These are phyloP conservation scores for Closterium sp. DNA, from an alignment of 139 green algal species.

Conservation along the genomic window DNA sequence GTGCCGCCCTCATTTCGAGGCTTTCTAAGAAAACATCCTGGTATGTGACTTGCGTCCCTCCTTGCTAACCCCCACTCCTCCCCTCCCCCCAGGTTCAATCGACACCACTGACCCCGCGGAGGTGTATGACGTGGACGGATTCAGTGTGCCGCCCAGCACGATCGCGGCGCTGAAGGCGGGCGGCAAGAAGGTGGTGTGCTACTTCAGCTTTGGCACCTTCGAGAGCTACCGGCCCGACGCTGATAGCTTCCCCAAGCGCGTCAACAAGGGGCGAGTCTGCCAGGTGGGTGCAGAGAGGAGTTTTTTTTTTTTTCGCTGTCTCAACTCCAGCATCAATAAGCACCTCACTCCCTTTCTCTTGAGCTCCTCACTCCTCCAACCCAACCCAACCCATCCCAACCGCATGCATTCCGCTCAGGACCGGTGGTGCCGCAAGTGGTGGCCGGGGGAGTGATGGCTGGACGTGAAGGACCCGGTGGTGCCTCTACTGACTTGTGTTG, in stretches of 20 bases:
- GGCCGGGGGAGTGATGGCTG: no score
- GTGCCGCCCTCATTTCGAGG: background rate
- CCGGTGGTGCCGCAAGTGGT: no score
- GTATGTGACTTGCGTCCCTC: background rate
- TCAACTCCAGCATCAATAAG: no score
- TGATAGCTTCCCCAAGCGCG: background rate
- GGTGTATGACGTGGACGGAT: background rate
- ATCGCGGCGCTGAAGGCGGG: background rate
- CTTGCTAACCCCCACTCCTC: background rate
- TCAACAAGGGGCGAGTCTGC: background rate
- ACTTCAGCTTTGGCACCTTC: constrained; percentile 4
- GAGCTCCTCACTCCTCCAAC: no score
- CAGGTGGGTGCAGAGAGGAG: no score
- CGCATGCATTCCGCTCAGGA: no score
- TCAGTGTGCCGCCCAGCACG: background rate
- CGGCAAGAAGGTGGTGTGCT: constrained; percentile 14
- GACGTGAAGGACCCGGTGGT: no score
- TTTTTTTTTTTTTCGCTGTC: no score
- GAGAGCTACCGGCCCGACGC: background rate
- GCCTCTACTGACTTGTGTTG: no score
- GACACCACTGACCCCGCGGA: background rate
- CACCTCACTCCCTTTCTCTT: no score
- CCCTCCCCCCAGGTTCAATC: background rate
- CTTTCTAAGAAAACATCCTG: no score
- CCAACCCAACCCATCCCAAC: no score